Evolutionary conservation across 2,329 filamentous ascomycete genomes (phyloP), one percentile per base, ranked within the genome.

Genomic region (Fusarium begoniae): DNA sequence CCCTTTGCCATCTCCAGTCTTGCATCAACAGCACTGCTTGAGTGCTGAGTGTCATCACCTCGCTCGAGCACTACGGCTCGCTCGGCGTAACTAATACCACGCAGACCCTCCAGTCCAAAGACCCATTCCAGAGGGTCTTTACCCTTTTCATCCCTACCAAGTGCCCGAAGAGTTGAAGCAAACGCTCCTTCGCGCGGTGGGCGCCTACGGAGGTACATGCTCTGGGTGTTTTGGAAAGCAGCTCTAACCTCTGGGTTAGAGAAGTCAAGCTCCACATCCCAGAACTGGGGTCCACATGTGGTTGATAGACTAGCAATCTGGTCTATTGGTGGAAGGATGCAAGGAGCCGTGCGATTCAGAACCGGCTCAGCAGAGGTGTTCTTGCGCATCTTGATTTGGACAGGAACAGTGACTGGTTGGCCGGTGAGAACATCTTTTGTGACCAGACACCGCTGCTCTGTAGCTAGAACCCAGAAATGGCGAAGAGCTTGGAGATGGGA

Each of bases 401-500:
- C 87, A 0, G 93, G 90, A 5, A 95, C 88, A 13, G 91, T 89
- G 55, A 98, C 90, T 2, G 95, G 93, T 48, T 94, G 91, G 45
- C 92, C 91, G 0, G 94, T 97, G 67, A 96, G 91, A 7, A 96
- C 89, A 76, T 99, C 96, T 70, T 96, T 93, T 24, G 94, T 90
- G 2, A 99, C 90, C 1, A 99, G 88, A 80, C 96, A 98, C 58
- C 97, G 90, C 15, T 94, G 90, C 78, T 99, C 96, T 0, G 94
- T 92, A 4, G 96, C 96, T 8, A 99, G 87, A 17, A 98, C 96
- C 96, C 96, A 99, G 79, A 99, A 93, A 82, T 99, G 96, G 10
- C 97, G 91, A 84, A 99, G 96, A 8, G 97, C 96, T 84, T 99
- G 96, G 11, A 99, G 87, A 78, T 99, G 96, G 17, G 94, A 95